phyloP scores from a whole-genome alignment of 73 alveolate species.

The Blepharisma stoltei region DNA sequence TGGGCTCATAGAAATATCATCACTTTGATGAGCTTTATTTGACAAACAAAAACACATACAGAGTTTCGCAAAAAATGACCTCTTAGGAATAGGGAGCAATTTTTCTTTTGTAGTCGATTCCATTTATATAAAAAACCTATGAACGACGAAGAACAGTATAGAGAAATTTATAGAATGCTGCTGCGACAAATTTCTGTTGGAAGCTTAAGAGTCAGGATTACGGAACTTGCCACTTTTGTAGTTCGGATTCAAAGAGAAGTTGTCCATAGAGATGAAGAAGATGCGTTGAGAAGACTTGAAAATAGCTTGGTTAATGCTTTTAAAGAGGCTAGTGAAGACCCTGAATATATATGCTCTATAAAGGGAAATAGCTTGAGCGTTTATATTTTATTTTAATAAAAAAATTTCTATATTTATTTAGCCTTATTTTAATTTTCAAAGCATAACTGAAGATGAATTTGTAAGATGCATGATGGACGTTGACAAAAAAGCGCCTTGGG shows the following conservation, averaged over 20 bases:
- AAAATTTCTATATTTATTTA: too few species aligned
- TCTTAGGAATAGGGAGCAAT: too few species aligned
- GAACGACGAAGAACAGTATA: slow-evolving; percentile 24
- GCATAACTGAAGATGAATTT: slow-evolving; percentile 21
- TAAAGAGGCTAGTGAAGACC: background rate
- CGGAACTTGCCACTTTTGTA: slow-evolving; percentile 4
- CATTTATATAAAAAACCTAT: background rate
- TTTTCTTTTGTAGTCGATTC: too few species aligned
- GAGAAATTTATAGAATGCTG: slow-evolving; percentile 22
- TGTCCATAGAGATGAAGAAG: slow-evolving; percentile 24
- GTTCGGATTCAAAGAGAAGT: slow-evolving; percentile 29
- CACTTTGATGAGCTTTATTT: too few species aligned
- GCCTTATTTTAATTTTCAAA: too few species aligned
- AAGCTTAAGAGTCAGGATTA: background rate
- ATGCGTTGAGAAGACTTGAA: background rate
- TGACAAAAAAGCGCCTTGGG: slow-evolving; percentile 28
- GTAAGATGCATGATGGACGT: slow-evolving; percentile 16
- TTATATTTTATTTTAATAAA: too few species aligned
- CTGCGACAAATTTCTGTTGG: slow-evolving; percentile 22
- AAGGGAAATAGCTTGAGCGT: too few species aligned
- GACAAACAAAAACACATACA: too few species aligned
- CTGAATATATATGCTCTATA: too few species aligned
- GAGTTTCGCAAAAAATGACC: too few species aligned
- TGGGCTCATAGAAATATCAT: too few species aligned
- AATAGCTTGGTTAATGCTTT: background rate